Evolutionary conservation across 1,139 yeast genomes (phyloP), one percentile per base, ranked within the genome.

Genomic region (Arxiozyma bovina): DNA sequence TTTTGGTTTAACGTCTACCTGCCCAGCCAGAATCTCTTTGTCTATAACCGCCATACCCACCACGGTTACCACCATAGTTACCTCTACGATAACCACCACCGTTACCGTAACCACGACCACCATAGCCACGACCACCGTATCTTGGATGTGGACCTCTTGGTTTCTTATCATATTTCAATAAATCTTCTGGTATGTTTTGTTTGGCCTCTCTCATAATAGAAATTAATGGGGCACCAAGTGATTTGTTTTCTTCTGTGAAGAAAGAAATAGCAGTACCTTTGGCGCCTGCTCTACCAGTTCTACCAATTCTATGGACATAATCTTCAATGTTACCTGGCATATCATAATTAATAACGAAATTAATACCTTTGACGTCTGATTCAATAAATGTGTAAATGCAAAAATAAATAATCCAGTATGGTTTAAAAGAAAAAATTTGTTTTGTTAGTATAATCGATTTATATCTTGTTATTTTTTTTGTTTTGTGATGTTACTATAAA

Each of bases 211-310:
- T 81, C 80, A 93, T 80, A 66, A 93, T 91, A 68, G 87, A 86
- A 67, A 93, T 81, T 71, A 93, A 80, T 68, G 90, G 95, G 65
- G 89, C 87, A 64, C 99, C 98, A 74, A 90, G 81, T 74, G 86
- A 83, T 67, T 87, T 77, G 78, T 89, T 88, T 61, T 79, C 91
- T 61, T 84, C 87, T 56, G 98, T 90, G 80, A 93, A 93, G 74
- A 93, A 82, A 12, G 99, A 90, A 62, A 91, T 83, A 57, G 99
- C 97, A 60, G 95, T 90, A 79, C 99, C 99, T 59, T 80, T 78
- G 61, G 89, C 83, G 73, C 98, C 98, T 62, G 97, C 99, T 82
- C 99, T 89, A 73, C 99, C 99, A 60, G 98, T 91, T 84, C 99
- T 89, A 72, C 97, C 97, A 56, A 73, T 73, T 69, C 76, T 70